Base-by-base conservation (phyloP, 805 yeast species). In the Ogataea pignaliae region DNA sequence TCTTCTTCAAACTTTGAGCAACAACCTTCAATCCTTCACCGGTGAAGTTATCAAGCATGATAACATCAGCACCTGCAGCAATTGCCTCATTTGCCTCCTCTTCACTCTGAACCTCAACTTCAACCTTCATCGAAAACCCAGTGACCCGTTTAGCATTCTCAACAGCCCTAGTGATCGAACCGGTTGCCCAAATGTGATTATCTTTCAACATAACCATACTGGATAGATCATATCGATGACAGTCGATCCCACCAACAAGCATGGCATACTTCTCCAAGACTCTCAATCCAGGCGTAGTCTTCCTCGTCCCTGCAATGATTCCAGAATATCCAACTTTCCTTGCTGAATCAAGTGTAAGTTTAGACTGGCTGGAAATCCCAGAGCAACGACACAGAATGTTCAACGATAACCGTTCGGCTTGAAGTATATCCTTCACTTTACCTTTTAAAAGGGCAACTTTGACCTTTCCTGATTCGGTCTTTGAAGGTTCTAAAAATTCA, bases 171-270 rank as follows among this genome's bases (percentile, higher is more conserved):
- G 95, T 85, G 49, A 90, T 91, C 28, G 96, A 88, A 0, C 97
- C 97, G 2, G 95, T 86, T 3, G 96, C 82, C 81, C 93, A 86
- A 34, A 90, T 76, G 60, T 91, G 98, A 63, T 90, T 90, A 60
- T 90, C 98, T 64, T 90, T 90, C 54, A 90, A 75, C 98, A 91
- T 90, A 2, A 91, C 90, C 98, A 90, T 90, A 2, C 93, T 78
- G 37, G 93, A 83, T 44, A 90, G 76, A 61, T 91, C 97, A 60
- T 88, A 88, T 51, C 98, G 74, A 64, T 90, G 98, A 43, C 93
- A 76, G 60, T 90, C 98, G 44, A 88, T 85, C 3, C 97, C 97
- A 29, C 97, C 98, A 10, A 90, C 95, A 29, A 88, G 68, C 98
- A 90, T 91, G 18, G 96, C 84, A 66, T 90, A 90, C 63, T 90